Conservation (phyloP, 164 flowering plant genomes). For the Tinospora cordifolia region DNA sequence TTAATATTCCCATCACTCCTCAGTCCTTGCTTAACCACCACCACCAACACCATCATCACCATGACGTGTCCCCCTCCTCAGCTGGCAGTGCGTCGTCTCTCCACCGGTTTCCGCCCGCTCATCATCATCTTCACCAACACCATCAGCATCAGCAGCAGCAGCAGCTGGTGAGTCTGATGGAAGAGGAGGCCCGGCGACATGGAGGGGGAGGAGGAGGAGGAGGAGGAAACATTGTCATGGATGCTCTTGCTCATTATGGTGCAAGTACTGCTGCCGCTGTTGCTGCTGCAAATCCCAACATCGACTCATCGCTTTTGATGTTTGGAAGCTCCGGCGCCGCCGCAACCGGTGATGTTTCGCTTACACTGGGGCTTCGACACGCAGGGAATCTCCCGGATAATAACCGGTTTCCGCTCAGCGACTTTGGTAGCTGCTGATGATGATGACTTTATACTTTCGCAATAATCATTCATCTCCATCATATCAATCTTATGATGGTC, state of each 20-base stretch:
- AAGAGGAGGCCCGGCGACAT: neutral
- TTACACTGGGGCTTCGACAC: conserved; percentile 33
- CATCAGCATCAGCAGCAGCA: conserved; percentile 11
- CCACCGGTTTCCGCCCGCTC: too few relatives aligned
- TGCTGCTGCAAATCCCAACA: neutral
- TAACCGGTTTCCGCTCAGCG: conserved; percentile 16
- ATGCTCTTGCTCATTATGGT: conserved; percentile 15
- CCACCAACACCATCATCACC: neutral
- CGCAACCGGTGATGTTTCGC: conserved; percentile 28
- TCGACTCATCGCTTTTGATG: conserved; percentile 12
- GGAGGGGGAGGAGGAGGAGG: neutral
- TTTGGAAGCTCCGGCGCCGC: conserved; percentile 13
- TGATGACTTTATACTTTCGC: neutral
- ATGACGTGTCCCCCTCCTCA: conserved; percentile 16
- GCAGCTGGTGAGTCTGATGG: neutral
- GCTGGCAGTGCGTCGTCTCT: too few relatives aligned
- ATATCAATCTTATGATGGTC: too few relatives aligned
- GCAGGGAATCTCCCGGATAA: conserved; percentile 24
- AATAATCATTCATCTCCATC: neutral
- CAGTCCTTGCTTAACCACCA: neutral
- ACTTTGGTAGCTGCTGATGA: conserved; percentile 19
- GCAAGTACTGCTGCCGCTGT: neutral
- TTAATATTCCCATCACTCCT: too few relatives aligned
- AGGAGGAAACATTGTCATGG: neutral
- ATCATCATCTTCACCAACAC: neutral